Evolutionary conservation across 2,329 filamentous ascomycete species (phyloP), one percentile per base, ranked within the genome.

Genomic region (Penicillium sp.): DNA sequence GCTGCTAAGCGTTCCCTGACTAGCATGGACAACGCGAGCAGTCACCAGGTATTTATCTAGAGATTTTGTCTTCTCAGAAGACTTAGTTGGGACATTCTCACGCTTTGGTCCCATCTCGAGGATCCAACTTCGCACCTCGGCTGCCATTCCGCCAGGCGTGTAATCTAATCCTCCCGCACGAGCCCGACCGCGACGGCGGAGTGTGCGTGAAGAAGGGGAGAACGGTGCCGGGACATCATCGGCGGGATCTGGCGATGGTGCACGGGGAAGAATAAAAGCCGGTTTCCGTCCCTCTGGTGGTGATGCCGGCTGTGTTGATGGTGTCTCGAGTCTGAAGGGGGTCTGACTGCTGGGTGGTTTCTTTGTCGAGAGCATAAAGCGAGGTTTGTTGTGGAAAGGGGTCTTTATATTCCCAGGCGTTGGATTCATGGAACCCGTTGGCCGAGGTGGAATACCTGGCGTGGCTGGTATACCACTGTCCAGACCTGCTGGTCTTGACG

Each of bases 71-170:
- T 20, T 7, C 3, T 35, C 7, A 6, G n/a, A n/a, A 27, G 24
- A 3, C 20, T n/a, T 23, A 12, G 20, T 28, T 8, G 10, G 9
- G 4, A n/a, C 33, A 20, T 62, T 55, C 10, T 68, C 63, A 6
- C 63, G 57, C 47, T 64, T 70, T 1, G 65, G 53, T 8, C 65
- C 69, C 49, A 63, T 64, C 44, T 74, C 71, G 4, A 73, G 47
- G 8, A 74, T 60, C 71, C 71, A 74, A 47, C 65, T 63, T n/a
- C 70, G 69, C 25, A 72, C 65, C 44, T 71, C 63, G 1, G 70
- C 62, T 6, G 71, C 70, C 66, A 73, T 70, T 4, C 71, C 71
- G 5, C 66, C 69, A 1, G 68, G 61, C 0, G 67, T 40, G 53
- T 71, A 72, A 5, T 47, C 56, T 9, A 57, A 57, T 1, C 49